Conservation (phyloP, 2,329 filamentous ascomycete genomes). For the Colletotrichum sp. region DNA sequence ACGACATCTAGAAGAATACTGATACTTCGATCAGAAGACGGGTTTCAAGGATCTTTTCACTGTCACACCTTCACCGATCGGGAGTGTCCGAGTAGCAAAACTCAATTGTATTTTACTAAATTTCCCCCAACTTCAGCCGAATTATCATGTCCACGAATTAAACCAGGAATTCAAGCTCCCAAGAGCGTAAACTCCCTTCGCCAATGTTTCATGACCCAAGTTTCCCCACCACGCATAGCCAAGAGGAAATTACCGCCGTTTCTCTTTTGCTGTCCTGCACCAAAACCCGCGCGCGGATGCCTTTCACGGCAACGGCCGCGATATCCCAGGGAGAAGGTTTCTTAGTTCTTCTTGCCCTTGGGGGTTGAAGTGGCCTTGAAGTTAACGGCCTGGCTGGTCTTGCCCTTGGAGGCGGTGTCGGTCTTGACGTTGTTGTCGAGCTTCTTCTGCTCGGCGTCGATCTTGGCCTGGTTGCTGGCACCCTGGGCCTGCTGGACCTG, state of each 20-base stretch:
- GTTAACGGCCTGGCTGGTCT: conserved; percentile 38
- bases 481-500: conserved; percentile 57
- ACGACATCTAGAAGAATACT: not conserved
- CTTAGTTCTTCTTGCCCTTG: not conserved
- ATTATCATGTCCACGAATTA: conserved; percentile 8
- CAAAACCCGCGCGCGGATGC: not conserved
- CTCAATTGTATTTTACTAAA: not conserved
- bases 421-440: conserved; percentile 55
- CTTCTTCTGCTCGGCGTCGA: conserved; percentile 54
- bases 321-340: not conserved
- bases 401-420: conserved; percentile 37
- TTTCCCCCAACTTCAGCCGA: not conserved
- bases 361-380: conserved; percentile 32
- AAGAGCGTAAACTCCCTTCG: not conserved
- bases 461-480: conserved; percentile 43
- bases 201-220: not conserved
- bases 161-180: conserved; percentile 3
- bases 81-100: not conserved
- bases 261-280: not conserved
- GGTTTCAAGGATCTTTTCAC: not conserved
- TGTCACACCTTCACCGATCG: not conserved
- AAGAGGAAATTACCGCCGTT: not conserved
- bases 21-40: not conserved
- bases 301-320: not conserved
- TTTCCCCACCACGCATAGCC: not conserved